Evolutionary conservation across 1,139 yeast species (phyloP).

Genomic region (Diutina rugosa): DNA sequence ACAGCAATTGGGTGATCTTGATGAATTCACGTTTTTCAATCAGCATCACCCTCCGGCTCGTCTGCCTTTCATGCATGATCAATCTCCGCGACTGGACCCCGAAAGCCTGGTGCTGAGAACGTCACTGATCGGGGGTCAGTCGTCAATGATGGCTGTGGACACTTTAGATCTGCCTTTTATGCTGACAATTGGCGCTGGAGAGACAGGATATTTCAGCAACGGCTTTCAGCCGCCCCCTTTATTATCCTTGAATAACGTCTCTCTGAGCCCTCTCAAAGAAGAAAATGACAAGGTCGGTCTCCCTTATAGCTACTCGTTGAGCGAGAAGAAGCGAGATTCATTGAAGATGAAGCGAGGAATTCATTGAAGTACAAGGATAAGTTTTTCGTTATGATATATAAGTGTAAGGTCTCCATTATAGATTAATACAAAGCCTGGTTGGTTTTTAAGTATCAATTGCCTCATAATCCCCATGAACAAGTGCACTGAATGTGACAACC

Average conservation of each 20-base stretch:
- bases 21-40: conserved; percentile 11
- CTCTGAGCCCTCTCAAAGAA: neutral
- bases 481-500: no score
- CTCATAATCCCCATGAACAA: no score
- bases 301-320: conserved; percentile 16
- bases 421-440: neutral
- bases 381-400: neutral
- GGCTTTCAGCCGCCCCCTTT: neutral
- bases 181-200: neutral
- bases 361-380: conserved; percentile 10
- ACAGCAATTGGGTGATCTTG: conserved; percentile 9
- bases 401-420: neutral
- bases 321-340: conserved; percentile 36
- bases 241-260: neutral
- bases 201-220: neutral
- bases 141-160: neutral
- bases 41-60: neutral
- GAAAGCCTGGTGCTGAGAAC: neutral
- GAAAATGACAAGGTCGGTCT: neutral
- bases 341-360: conserved; percentile 36
- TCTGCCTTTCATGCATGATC: neutral
- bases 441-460: neutral
- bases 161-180: conserved; percentile 1
- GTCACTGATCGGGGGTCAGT: neutral
- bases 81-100: neutral